A percentile compares a stretch with the other conserved stretches of the same genome.
Conservation (phyloP, 768 basidiomycete genomes). For the Lentinula raphanica region DNA sequence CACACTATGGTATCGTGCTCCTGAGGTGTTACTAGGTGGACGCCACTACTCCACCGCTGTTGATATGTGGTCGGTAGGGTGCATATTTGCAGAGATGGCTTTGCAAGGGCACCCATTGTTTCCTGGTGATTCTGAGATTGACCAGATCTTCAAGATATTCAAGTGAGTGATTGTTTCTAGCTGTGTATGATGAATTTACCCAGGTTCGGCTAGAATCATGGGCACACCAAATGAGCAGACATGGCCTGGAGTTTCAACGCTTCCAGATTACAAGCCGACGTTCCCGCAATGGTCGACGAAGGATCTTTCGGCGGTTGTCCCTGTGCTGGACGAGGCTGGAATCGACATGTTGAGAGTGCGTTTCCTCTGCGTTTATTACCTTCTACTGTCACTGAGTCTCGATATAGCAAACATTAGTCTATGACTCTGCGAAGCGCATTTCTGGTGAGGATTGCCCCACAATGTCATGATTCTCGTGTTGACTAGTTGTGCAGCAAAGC, state of each 20-base stretch:
- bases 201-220: conserved; percentile 57
- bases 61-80: conserved; percentile 99
- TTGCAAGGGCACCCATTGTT: conserved; percentile 87
- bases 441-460: conserved; percentile 58
- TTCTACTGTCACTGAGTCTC: background rate
- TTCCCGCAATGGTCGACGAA: conserved; percentile 93
- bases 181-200: background rate
- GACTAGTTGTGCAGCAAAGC: conserved; percentile 45
- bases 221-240: conserved; percentile 88
- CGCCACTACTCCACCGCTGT: conserved; percentile 96
- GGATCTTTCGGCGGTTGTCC: conserved; percentile 62
- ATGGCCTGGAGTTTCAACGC: conserved; percentile 85
- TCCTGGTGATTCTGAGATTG: conserved; percentile 99
- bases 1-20: conserved; percentile 98
- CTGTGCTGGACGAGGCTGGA: conserved; percentile 70
- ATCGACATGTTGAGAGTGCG: conserved; percentile 73
- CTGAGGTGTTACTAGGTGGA: conserved; percentile 92
- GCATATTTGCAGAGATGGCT: conserved; percentile 98
- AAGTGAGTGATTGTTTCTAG: conserved; percentile 47
- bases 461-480: background rate
- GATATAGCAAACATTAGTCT: conserved; percentile 61
- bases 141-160: conserved; percentile 99
- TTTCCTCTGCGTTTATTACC: background rate
- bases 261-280: conserved; percentile 94
- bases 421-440: conserved; percentile 88